These are phyloP conservation scores for Wickerhamiella pararugosa DNA, from an alignment of 1,139 yeast genomes.

Conservation along the genomic window DNA sequence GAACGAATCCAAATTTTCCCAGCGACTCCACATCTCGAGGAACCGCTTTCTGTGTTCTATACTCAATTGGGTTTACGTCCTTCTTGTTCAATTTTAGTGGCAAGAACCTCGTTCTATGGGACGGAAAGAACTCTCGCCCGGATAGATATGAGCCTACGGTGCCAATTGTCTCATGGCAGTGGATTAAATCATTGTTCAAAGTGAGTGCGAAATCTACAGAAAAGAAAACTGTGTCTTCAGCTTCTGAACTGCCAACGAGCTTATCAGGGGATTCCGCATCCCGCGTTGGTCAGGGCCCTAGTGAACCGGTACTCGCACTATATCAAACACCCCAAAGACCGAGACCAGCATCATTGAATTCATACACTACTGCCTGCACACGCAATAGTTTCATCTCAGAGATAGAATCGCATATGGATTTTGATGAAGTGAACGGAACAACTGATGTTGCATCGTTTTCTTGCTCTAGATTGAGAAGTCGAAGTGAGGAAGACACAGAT, in stretches of 20 bases:
- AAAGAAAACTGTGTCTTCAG: too few relatives aligned
- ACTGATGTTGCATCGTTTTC: not conserved
- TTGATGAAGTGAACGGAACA: not conserved
- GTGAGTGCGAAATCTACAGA: not conserved
- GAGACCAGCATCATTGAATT: too few relatives aligned
- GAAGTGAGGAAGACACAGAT: not conserved
- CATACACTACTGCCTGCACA: not conserved
- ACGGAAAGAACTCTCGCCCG: conserved; percentile 29
- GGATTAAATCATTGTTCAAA: not conserved
- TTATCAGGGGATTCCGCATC: too few relatives aligned
- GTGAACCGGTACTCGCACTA: too few relatives aligned
- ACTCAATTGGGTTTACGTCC: conserved; percentile 53
- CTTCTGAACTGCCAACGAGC: too few relatives aligned
- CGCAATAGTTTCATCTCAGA: not conserved
- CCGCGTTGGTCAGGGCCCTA: too few relatives aligned
- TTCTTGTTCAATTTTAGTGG: conserved; percentile 68
- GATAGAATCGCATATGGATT: not conserved
- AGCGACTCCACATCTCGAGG: conserved; percentile 54
- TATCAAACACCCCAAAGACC: too few relatives aligned
- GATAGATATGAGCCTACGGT: conserved; percentile 14
- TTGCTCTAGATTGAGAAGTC: not conserved
- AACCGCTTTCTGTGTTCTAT: conserved; percentile 73
- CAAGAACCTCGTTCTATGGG: conserved; percentile 53
- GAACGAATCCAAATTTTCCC: conserved; percentile 47
- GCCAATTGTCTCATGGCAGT: conserved; percentile 11